Evolutionary conservation across 176 grass and related monocot species (phyloP).

Genomic region (Avena eriantha): DNA sequence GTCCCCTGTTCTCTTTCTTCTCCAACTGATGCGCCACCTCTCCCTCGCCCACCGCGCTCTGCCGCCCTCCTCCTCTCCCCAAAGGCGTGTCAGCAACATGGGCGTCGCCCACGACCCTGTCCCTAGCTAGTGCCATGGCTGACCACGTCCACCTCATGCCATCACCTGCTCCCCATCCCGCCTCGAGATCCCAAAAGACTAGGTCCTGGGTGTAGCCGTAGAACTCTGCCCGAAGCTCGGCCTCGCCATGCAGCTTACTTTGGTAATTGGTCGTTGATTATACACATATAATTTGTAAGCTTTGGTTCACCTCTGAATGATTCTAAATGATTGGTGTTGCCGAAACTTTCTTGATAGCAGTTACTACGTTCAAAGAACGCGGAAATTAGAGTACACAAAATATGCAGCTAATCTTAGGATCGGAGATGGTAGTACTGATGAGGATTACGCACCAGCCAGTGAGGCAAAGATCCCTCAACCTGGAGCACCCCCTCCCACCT

Average conservation of each 20-base stretch:
- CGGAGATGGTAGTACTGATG: not conserved
- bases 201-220: slow-evolving; percentile 6
- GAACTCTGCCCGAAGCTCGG: not conserved
- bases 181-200: too few relatives aligned
- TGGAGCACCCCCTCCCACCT: slow-evolving; percentile 80
- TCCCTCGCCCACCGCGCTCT: too few relatives aligned
- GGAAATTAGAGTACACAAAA: not conserved
- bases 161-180: too few relatives aligned
- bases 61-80: too few relatives aligned
- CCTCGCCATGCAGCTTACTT: not conserved
- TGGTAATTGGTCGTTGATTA: not conserved
- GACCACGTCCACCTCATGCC: too few relatives aligned
- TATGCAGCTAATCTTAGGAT: not conserved
- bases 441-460: slow-evolving; percentile 75
- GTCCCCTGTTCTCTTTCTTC: too few relatives aligned
- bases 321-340: slow-evolving; percentile 10
- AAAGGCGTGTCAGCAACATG: too few relatives aligned
- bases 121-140: too few relatives aligned
- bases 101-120: too few relatives aligned
- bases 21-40: too few relatives aligned
- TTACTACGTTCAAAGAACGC: slow-evolving; percentile 18
- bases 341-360: slow-evolving; percentile 23
- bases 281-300: not conserved
- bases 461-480: slow-evolving; percentile 70
- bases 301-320: not conserved